Evolutionary conservation across 2,329 filamentous ascomycete species (phyloP).

Genomic region (Aspergillus bombycis): DNA sequence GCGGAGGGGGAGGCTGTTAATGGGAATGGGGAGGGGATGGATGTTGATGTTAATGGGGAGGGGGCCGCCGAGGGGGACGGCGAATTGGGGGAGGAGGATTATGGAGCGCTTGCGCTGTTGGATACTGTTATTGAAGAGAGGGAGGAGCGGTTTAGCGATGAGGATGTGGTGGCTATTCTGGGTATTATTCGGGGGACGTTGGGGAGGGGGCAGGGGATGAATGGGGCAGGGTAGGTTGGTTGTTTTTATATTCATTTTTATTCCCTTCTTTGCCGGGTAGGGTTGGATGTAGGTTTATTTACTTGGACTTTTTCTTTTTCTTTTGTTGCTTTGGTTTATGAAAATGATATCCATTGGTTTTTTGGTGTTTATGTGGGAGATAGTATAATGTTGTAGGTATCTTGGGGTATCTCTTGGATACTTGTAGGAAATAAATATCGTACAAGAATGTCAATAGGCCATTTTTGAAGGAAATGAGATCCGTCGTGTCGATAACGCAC

Average conservation of each 20-base stretch:
- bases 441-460: neutral
- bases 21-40: constrained; percentile 14
- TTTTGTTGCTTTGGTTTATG: neutral
- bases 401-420: neutral
- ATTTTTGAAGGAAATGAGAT: neutral
- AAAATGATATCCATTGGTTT: constrained; percentile 3
- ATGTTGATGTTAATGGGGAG: constrained; percentile 17
- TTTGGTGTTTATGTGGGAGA: neutral
- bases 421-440: constrained; percentile 1
- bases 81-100: constrained; percentile 35
- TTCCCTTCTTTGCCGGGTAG: neutral
- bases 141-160: constrained; percentile 43
- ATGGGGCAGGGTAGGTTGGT: neutral
- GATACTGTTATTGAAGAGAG: constrained; percentile 48
- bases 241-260: neutral
- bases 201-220: constrained; percentile 11
- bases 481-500: too few species aligned
- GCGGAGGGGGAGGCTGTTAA: constrained; percentile 8
- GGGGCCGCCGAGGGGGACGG: constrained; percentile 26
- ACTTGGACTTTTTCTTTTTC: neutral
- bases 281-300: neutral
- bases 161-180: constrained; percentile 41
- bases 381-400: constrained; percentile 2
- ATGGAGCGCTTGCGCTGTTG: constrained; percentile 41
- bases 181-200: constrained; percentile 40